Conservation (phyloP, 2,329 filamentous ascomycete genomes). For the Lithohypha guttulata region DNA sequence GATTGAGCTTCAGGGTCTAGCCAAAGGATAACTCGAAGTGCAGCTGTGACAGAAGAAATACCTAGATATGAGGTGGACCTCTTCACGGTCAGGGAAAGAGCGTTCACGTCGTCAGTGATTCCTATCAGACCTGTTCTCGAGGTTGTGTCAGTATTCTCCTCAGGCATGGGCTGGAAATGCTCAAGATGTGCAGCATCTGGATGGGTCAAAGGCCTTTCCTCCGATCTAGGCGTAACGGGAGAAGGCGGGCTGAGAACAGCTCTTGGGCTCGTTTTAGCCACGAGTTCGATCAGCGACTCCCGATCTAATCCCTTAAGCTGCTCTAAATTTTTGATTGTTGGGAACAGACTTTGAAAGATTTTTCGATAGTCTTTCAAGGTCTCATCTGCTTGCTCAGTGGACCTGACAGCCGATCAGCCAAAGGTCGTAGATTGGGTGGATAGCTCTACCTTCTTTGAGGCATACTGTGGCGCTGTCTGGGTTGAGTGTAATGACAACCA, state of each 20-base stretch:
- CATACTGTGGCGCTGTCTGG: conserved; percentile 62
- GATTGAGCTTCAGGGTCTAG: conserved; percentile 42
- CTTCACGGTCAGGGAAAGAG: conserved; percentile 51
- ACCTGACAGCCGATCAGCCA: conserved; percentile 29
- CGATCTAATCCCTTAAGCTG: conserved; percentile 44
- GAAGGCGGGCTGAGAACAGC: conserved; percentile 24
- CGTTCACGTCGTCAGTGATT: conserved; percentile 62
- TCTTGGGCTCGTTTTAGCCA: conserved; percentile 37
- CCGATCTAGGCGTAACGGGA: conserved; percentile 39
- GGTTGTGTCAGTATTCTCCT: conserved; percentile 44
- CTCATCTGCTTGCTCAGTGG: conserved; percentile 53
- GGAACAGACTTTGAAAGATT: conserved; percentile 53
- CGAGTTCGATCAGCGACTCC: conserved; percentile 48
- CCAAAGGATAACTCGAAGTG: conserved; percentile 57
- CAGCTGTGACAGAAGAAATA: conserved; percentile 64
- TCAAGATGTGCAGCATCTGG: conserved; percentile 46
- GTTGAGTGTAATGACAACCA: conserved; percentile 70
- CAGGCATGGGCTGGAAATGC: conserved; percentile 60
- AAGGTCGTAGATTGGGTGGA: conserved; percentile 5
- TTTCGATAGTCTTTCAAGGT: conserved; percentile 55
- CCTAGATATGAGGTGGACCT: conserved; percentile 57
- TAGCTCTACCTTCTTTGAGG: conserved; percentile 63
- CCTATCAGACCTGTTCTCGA: conserved; percentile 43
- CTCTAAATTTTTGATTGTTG: conserved; percentile 45
- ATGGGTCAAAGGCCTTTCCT: conserved; percentile 30